Percentiles rank a stretch among this genome's conserved stretches.
Evolutionary conservation across 2,329 filamentous ascomycete species (phyloP).

Genomic region (Dryadomyces quercus-mongolicae): DNA sequence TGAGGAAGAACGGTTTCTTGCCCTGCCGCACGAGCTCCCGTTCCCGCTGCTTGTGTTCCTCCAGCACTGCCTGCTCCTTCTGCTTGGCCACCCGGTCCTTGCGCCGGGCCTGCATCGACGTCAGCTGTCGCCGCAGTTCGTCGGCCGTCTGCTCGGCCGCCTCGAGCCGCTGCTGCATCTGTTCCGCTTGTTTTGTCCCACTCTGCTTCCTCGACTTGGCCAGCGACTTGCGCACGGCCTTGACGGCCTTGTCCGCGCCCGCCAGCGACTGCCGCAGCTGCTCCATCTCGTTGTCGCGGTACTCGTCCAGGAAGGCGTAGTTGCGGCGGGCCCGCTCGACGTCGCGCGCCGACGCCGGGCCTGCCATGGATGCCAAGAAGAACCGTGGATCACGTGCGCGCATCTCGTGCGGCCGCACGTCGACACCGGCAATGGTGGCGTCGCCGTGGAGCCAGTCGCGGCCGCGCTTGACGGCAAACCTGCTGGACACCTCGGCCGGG

Average conservation of each 20-base stretch:
- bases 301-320: conserved; percentile 81
- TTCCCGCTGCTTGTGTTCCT: conserved; percentile 70
- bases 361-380: conserved; percentile 47
- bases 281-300: conserved; percentile 71
- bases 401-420: conserved; percentile 35
- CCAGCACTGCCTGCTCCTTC: conserved; percentile 54
- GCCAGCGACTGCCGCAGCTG: conserved; percentile 58
- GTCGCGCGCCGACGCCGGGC: conserved; percentile 27
- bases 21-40: conserved; percentile 76
- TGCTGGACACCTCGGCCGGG: conserved; percentile 70
- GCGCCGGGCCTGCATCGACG: conserved; percentile 67
- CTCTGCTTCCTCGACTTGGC: no score
- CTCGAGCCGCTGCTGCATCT: neutral
- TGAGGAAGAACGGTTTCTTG: conserved; percentile 87
- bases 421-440: conserved; percentile 18
- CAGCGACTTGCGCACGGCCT: conserved; percentile 11
- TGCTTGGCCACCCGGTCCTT: conserved; percentile 60
- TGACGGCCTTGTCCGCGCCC: conserved; percentile 35
- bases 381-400: conserved; percentile 76
- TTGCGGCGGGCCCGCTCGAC: conserved; percentile 52
- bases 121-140: conserved; percentile 57
- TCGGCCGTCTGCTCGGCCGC: conserved; percentile 39
- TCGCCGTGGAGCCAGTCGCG: conserved; percentile 35
- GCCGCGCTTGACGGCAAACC: conserved; percentile 69
- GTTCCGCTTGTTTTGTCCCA: no score